These are phyloP conservation scores for Ceratocystis eucalypticola DNA, from an alignment of 2,329 filamentous ascomycete species.

Conservation along the genomic window DNA sequence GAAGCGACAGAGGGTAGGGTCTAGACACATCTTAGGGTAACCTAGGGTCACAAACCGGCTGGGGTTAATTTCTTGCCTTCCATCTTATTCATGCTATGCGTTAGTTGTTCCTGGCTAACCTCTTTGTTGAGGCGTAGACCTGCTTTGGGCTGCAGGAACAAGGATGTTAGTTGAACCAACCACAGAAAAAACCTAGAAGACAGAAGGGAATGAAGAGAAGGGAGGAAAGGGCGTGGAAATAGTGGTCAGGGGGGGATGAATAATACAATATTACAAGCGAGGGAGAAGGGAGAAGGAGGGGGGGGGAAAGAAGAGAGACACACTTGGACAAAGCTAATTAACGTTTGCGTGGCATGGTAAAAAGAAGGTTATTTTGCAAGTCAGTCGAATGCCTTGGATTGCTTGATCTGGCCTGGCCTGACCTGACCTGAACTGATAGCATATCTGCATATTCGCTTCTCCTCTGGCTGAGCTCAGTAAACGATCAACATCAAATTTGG, in stretches of 20 bases:
- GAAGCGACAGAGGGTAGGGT: background rate
- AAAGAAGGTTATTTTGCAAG: too few species aligned
- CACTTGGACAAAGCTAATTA: background rate
- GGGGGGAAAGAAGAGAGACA: background rate
- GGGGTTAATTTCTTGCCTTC: background rate
- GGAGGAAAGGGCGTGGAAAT: background rate
- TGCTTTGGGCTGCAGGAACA: background rate
- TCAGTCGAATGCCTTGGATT: too few species aligned
- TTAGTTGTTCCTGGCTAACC: background rate
- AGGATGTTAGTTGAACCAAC: background rate
- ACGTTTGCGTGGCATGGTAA: background rate
- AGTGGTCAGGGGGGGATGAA: background rate
- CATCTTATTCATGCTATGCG: background rate
- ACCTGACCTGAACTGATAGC: too few species aligned
- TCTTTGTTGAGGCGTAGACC: background rate
- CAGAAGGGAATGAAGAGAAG: background rate
- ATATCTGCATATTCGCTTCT: too few species aligned
- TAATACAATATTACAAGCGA: background rate
- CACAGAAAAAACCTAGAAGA: background rate
- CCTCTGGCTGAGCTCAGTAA: background rate
- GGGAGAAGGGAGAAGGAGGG: background rate
- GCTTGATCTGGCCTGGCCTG: too few species aligned
- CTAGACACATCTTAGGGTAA: background rate
- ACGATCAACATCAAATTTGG: background rate
- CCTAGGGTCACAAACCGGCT: background rate